Conservation (phyloP, 805 yeast species). For the Teunomyces stri region DNA sequence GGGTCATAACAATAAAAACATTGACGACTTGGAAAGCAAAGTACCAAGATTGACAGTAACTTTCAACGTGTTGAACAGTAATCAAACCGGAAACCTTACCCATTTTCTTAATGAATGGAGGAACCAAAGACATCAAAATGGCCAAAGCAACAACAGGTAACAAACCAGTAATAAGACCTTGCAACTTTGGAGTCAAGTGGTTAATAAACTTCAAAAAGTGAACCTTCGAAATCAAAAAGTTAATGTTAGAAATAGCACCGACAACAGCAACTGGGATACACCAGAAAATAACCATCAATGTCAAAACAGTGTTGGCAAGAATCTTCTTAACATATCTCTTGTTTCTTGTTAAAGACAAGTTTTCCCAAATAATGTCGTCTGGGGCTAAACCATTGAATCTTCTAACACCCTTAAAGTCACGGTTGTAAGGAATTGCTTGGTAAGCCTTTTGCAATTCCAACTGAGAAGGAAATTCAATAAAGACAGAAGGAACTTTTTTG, state of each 20-base stretch:
- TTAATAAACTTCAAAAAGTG: conserved; percentile 23
- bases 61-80: conserved; percentile 24
- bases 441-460: conserved; percentile 85
- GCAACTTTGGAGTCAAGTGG: conserved; percentile 20
- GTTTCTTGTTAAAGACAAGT: conserved; percentile 56
- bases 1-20: conserved; percentile 22
- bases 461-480: conserved; percentile 79
- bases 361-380: conserved; percentile 82
- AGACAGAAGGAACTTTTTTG: conserved; percentile 63
- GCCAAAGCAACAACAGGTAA: conserved; percentile 27
- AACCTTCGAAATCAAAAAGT: conserved; percentile 21
- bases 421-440: conserved; percentile 69
- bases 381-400: conserved; percentile 68
- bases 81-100: conserved; percentile 24
- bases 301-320: conserved; percentile 62
- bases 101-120: conserved; percentile 25
- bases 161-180: conserved; percentile 29
- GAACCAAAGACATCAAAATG: conserved; percentile 27
- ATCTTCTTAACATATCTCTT: conserved; percentile 56
- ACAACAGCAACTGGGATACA: conserved; percentile 51
- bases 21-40: conserved; percentile 31
- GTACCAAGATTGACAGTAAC: conserved; percentile 27
- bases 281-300: conserved; percentile 76
- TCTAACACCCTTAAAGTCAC: conserved; percentile 45
- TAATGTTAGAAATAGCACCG: conserved; percentile 30